These are phyloP conservation scores for Barnettozyma sucrosica DNA, from an alignment of 805 yeast genomes.

Conservation along the genomic window DNA sequence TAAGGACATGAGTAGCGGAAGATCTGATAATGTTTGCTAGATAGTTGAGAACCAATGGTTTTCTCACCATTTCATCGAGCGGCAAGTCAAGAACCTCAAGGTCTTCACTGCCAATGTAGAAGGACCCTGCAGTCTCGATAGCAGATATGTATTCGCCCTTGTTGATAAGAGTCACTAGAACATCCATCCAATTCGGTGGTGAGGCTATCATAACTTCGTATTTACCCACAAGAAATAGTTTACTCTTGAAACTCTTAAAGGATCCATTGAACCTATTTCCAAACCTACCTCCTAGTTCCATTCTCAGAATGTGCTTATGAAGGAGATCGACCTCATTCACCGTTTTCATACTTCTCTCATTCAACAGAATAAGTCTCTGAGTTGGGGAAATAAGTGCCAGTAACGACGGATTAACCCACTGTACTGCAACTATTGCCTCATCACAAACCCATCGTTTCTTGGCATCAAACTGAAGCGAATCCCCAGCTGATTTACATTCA, in stretches of 20 bases:
- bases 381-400: conserved; percentile 39
- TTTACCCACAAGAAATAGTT: conserved; percentile 47
- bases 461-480: conserved; percentile 33
- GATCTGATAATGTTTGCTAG: conserved; percentile 48
- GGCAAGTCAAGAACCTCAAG: conserved; percentile 57
- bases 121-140: conserved; percentile 46
- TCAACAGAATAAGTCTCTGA: conserved; percentile 39
- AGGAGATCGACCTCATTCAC: conserved; percentile 17
- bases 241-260: conserved; percentile 36
- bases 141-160: conserved; percentile 49
- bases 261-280: conserved; percentile 20
- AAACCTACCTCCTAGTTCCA: conserved; percentile 16
- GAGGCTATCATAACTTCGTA: conserved; percentile 53
- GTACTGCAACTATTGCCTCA: conserved; percentile 47
- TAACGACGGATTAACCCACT: conserved; percentile 48
- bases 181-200: conserved; percentile 60
- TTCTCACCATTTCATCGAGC: conserved; percentile 35
- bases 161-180: conserved; percentile 51
- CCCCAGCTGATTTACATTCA: conserved; percentile 37
- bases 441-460: conserved; percentile 37
- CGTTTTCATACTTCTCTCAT: conserved; percentile 34
- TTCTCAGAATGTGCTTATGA: conserved; percentile 31
- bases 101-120: conserved; percentile 41
- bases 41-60: conserved; percentile 43
- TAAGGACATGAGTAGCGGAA: conserved; percentile 23